Conservation (phyloP, 139 green algal species). For the Chlamydomonas sphaeroides region DNA sequence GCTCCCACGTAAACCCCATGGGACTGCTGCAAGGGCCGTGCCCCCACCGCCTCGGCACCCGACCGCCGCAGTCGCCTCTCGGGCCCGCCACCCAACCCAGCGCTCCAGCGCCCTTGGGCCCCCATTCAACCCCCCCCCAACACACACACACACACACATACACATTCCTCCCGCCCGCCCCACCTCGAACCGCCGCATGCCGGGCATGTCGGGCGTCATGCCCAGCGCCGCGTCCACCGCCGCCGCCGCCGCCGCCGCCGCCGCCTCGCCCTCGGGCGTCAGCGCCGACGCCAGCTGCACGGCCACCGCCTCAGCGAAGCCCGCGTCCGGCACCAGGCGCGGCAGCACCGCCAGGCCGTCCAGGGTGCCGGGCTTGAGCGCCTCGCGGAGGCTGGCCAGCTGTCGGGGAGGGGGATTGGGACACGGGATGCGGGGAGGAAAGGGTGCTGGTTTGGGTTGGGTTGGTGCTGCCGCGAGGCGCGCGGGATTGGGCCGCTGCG, state of each 20-base stretch:
- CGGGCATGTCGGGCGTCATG: constrained; percentile 15
- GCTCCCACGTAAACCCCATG: too few species aligned
- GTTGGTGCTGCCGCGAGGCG: too few species aligned
- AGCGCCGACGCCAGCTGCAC: constrained; percentile 14
- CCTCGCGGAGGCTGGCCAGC: constrained; percentile 28
- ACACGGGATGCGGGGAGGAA: background rate
- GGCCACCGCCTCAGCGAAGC: constrained; percentile 29
- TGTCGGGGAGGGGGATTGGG: background rate
- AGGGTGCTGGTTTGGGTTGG: background rate
- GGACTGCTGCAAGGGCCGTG: too few species aligned
- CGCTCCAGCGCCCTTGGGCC: too few species aligned
- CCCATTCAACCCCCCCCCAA: too few species aligned
- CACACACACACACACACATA: background rate
- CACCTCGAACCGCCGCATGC: constrained; percentile 29
- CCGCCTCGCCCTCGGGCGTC: constrained; percentile 28
- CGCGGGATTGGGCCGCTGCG: too few species aligned
- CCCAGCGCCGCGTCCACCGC: constrained; percentile 29
- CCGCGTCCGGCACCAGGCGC: constrained; percentile 16
- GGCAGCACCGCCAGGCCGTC: constrained; percentile 33
- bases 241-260: constrained; percentile 15
- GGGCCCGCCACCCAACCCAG: too few species aligned
- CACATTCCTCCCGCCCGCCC: background rate
- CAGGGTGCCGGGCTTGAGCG: constrained; percentile 23
- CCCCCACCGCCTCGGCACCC: too few species aligned
- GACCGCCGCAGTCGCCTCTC: too few species aligned